Conservation (phyloP, 2,329 filamentous ascomycete genomes). For the Mariannaea elegans region DNA sequence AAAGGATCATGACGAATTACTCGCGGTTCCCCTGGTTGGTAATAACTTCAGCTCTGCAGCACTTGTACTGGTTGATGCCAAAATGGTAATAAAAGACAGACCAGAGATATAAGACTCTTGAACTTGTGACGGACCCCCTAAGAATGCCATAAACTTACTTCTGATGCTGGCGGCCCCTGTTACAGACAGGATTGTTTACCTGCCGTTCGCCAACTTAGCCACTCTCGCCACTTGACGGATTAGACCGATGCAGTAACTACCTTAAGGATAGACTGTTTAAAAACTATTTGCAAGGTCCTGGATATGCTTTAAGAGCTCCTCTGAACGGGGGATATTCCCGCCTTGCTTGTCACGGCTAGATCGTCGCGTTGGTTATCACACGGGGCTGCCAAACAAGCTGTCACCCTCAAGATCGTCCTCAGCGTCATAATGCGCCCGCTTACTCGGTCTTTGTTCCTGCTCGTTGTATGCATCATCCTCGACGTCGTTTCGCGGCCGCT, state of each 20-base stretch:
- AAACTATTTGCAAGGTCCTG: too few relatives aligned
- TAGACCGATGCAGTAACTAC: background rate
- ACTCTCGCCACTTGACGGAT: conserved; percentile 5
- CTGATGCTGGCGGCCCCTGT: background rate
- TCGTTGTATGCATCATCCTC: conserved; percentile 1
- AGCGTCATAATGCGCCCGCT: conserved; percentile 2
- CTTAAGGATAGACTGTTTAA: background rate
- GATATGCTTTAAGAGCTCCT: conserved; percentile 22
- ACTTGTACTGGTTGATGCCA: too few relatives aligned
- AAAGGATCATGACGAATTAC: too few relatives aligned
- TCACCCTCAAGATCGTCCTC: background rate
- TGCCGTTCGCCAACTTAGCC: conserved; percentile 1
- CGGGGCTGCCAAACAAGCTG: conserved; percentile 8
- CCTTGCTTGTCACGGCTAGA: background rate
- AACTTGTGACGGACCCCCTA: background rate
- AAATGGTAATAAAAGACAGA: too few relatives aligned
- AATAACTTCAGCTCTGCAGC: too few relatives aligned
- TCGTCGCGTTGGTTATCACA: too few relatives aligned
- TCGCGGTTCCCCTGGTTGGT: too few relatives aligned
- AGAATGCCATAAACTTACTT: background rate
- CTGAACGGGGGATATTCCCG: background rate
- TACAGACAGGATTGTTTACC: background rate
- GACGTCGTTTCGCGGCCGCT: conserved; percentile 5
- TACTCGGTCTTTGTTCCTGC: background rate
- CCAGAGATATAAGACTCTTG: too few relatives aligned